Evolutionary conservation across 2,329 filamentous ascomycete species (phyloP).

Genomic region (Hypomyces perniciosus): DNA sequence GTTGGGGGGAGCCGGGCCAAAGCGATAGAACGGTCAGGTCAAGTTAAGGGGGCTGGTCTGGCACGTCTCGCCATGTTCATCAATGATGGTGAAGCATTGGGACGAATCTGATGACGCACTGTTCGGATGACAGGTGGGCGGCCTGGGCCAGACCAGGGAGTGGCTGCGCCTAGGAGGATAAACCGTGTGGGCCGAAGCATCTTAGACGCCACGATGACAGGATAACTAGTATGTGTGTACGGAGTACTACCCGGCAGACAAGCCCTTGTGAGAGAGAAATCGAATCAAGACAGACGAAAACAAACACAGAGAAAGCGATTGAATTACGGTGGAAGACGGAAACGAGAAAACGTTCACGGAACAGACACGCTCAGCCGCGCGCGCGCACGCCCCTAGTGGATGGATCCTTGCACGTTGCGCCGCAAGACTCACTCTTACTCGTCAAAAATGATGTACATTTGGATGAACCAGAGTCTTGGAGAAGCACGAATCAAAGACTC

Average conservation of each 20-base stretch:
- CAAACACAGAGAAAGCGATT: neutral
- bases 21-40: neutral
- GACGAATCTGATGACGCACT: too few relatives aligned
- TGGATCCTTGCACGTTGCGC: slow-evolving; percentile 3
- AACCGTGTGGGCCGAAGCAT: too few relatives aligned
- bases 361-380: neutral
- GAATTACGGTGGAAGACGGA: neutral
- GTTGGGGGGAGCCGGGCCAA: neutral
- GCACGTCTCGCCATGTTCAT: neutral
- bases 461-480: slow-evolving; percentile 9
- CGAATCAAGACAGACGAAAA: neutral
- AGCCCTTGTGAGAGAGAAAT: too few relatives aligned
- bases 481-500: slow-evolving; percentile 9
- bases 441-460: slow-evolving; percentile 15
- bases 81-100: too few relatives aligned
- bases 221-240: too few relatives aligned
- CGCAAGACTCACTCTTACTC: slow-evolving; percentile 5
- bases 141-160: too few relatives aligned
- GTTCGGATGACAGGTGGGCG: too few relatives aligned
- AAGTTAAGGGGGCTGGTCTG: neutral
- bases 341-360: too few relatives aligned
- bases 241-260: too few relatives aligned
- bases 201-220: too few relatives aligned
- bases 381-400: neutral
- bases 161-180: too few relatives aligned